Percentiles rank a stretch among this genome's conserved stretches.
These are phyloP conservation scores for Fusarium sp. DNA, from an alignment of 2,329 filamentous ascomycete genomes.

Conservation along the genomic window DNA sequence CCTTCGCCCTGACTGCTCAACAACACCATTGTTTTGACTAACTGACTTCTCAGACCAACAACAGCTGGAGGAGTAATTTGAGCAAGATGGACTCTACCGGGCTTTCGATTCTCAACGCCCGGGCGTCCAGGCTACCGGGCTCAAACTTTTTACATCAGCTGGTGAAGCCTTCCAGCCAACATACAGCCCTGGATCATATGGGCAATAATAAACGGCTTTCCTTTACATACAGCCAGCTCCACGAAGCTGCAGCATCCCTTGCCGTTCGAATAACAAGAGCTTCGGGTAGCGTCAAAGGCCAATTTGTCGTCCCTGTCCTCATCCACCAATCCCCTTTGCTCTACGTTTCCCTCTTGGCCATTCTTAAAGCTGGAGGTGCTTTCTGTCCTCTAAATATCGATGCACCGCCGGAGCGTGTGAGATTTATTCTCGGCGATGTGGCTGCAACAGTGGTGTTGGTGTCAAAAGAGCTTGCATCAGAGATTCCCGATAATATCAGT, in stretches of 20 bases:
- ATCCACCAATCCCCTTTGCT: constrained; percentile 83
- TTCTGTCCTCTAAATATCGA: constrained; percentile 90
- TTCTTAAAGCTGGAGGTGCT: constrained; percentile 85
- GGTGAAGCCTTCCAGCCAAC: constrained; percentile 60
- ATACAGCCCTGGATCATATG: constrained; percentile 54
- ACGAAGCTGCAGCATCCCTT: constrained; percentile 69
- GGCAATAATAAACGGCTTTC: constrained; percentile 49
- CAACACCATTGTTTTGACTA: constrained; percentile 18
- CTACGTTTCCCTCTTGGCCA: constrained; percentile 83
- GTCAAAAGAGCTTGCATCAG: constrained; percentile 62
- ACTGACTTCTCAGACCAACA: constrained; percentile 6
- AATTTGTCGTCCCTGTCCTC: constrained; percentile 79
- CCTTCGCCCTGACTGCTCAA: constrained; percentile 10
- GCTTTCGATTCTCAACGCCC: constrained; percentile 65
- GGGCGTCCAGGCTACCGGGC: constrained; percentile 59
- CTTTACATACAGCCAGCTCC: constrained; percentile 75
- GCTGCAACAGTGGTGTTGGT: constrained; percentile 78
- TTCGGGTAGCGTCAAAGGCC: constrained; percentile 32
- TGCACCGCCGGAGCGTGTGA: constrained; percentile 81
- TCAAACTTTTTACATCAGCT: constrained; percentile 70
- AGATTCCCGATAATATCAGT: constrained; percentile 54
- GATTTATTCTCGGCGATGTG: constrained; percentile 86
- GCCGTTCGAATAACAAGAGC: constrained; percentile 63
- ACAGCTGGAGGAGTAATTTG: constrained; percentile 6
- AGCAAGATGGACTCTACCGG: constrained; percentile 48